These are phyloP conservation scores for Sapria himalayana DNA, from an alignment of 345 rosid species.

Conservation along the genomic window DNA sequence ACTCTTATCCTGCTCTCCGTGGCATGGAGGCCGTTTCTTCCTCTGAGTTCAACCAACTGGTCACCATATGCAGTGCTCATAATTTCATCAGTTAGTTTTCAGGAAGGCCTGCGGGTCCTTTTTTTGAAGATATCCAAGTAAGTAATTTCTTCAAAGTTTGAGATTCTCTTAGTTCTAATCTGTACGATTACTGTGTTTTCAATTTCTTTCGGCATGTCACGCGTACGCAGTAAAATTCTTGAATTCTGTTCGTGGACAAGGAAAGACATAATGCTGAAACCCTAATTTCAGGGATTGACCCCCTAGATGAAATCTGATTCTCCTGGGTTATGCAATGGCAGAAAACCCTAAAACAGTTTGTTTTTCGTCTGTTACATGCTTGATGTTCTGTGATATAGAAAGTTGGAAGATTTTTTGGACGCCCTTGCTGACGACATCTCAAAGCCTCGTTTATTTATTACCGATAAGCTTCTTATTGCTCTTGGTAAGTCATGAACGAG, in stretches of 20 bases:
- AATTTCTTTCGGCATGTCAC: too few species aligned
- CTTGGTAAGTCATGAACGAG: conserved; percentile 29
- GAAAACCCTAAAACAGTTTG: too few species aligned
- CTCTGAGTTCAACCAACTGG: conserved; percentile 43
- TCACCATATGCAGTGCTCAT: conserved; percentile 76
- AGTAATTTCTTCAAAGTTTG: conserved; percentile 6
- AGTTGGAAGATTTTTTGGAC: conserved; percentile 72
- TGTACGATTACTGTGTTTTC: too few species aligned
- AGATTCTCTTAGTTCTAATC: too few species aligned
- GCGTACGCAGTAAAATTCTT: too few species aligned
- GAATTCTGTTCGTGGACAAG: too few species aligned
- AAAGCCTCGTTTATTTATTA: conserved; percentile 61
- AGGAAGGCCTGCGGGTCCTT: conserved; percentile 78
- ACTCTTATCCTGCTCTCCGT: conserved; percentile 72
- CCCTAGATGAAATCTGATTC: too few species aligned
- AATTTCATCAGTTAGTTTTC: conserved; percentile 55
- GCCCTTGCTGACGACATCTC: conserved; percentile 81
- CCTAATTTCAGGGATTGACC: too few species aligned
- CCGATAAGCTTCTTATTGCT: conserved; percentile 89
- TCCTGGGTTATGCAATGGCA: background rate
- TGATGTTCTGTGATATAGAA: conserved; percentile 22
- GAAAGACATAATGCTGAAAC: too few species aligned
- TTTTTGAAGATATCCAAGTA: conserved; percentile 81
- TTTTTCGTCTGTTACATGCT: too few species aligned
- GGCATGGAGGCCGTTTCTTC: conserved; percentile 79